These are phyloP conservation scores for Hericium rajendrae DNA, from an alignment of 768 basidiomycete species.

Conservation along the genomic window DNA sequence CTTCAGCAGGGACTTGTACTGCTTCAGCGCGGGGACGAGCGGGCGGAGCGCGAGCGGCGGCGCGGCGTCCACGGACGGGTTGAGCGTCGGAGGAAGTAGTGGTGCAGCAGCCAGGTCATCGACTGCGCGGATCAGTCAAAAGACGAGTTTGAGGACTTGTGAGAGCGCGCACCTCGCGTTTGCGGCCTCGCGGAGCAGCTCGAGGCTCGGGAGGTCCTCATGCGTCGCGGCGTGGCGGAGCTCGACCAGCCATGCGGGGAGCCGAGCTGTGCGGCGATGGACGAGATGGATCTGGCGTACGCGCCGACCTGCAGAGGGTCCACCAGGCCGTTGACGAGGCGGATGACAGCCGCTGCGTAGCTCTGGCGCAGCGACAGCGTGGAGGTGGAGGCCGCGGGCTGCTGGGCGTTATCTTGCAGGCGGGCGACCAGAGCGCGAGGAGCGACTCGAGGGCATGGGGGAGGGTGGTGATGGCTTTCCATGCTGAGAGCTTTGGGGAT, in stretches of 20 bases:
- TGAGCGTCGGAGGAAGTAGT: conserved; percentile 74
- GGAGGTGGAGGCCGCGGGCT: conserved; percentile 21
- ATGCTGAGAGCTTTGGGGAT: conserved; percentile 56
- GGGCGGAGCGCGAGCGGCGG: conserved; percentile 37
- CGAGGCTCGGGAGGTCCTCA: conserved; percentile 83
- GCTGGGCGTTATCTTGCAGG: conserved; percentile 38
- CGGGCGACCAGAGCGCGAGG: conserved; percentile 51
- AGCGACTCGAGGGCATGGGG: conserved; percentile 77
- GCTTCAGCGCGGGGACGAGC: conserved; percentile 56
- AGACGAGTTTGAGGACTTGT: not conserved
- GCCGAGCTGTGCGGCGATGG: conserved; percentile 76
- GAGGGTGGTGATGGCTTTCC: conserved; percentile 65
- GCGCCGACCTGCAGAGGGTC: conserved; percentile 86
- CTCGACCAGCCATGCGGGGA: conserved; percentile 87
- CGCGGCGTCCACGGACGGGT: conserved; percentile 28
- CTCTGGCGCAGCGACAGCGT: conserved; percentile 57
- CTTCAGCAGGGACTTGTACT: conserved; percentile 66
- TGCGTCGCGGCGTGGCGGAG: conserved; percentile 93
- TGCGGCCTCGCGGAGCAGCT: conserved; percentile 67
- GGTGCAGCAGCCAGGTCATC: conserved; percentile 71
- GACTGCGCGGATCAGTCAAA: conserved; percentile 36
- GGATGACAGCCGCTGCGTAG: conserved; percentile 73
- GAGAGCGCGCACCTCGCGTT: conserved; percentile 42
- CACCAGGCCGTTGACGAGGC: conserved; percentile 91
- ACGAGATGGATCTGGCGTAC: conserved; percentile 85